Evolutionary conservation across 169 alveolate genomes (phyloP).

Genomic region (Babesia ovis): DNA sequence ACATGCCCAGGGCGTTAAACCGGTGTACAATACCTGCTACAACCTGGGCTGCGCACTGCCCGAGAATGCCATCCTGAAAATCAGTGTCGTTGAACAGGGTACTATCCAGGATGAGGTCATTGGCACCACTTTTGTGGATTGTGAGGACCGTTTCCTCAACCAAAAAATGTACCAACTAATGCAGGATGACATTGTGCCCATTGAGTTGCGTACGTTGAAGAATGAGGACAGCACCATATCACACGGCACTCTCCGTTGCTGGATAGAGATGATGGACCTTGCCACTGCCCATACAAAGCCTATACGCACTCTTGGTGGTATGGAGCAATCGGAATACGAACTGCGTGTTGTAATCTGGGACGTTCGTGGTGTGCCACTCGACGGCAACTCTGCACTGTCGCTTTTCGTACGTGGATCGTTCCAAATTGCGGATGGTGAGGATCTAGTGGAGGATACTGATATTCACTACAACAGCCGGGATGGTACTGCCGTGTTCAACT

Average conservation of each 20-base stretch:
- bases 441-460: conserved; percentile 80
- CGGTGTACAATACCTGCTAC: conserved; percentile 85
- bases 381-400: conserved; percentile 81
- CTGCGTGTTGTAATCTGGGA: conserved; percentile 88
- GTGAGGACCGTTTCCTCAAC: conserved; percentile 87
- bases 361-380: conserved; percentile 82
- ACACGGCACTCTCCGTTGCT: conserved; percentile 87
- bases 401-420: conserved; percentile 83
- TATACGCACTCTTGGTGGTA: conserved; percentile 74
- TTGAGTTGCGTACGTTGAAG: conserved; percentile 77
- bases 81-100: conserved; percentile 83
- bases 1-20: conserved; percentile 82
- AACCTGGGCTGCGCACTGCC: conserved; percentile 87
- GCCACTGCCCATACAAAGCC: conserved; percentile 85
- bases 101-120: conserved; percentile 83
- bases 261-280: conserved; percentile 84
- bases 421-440: conserved; percentile 79
- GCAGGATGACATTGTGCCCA: conserved; percentile 78
- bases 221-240: conserved; percentile 79
- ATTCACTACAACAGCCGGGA: conserved; percentile 88
- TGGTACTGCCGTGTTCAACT: conserved; percentile 86
- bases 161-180: conserved; percentile 79
- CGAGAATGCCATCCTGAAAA: conserved; percentile 83
- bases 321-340: conserved; percentile 86
- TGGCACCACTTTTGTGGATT: conserved; percentile 86